phyloP scores from a whole-genome alignment of 345 rosid genomes.

The Balakata baccata region DNA sequence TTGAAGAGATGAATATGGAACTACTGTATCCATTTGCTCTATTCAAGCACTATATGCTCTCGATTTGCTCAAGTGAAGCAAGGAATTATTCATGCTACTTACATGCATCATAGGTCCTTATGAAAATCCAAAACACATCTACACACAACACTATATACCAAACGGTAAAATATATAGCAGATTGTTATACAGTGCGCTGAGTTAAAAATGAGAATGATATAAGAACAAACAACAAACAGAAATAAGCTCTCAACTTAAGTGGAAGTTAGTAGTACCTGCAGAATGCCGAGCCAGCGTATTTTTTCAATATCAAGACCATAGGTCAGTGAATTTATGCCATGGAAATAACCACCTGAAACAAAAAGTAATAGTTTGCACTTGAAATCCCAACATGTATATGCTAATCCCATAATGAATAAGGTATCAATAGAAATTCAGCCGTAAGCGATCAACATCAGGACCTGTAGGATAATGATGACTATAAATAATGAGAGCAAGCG shows the following conservation, averaged over 20 bases:
- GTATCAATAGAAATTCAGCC: neutral
- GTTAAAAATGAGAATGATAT: neutral
- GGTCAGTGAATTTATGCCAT: conserved; percentile 40
- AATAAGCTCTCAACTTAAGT: neutral
- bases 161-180: neutral
- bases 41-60: neutral
- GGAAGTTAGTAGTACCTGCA: conserved; percentile 34
- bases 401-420: neutral
- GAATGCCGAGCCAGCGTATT: conserved; percentile 49
- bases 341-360: conserved; percentile 46
- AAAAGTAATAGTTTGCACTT: neutral
- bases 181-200: neutral
- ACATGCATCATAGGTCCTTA: neutral
- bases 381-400: neutral
- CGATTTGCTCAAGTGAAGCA: neutral
- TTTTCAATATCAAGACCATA: conserved; percentile 45
- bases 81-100: neutral
- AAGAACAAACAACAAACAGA: neutral
- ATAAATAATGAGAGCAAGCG: too few relatives aligned
- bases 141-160: neutral
- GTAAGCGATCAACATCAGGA: neutral
- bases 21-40: neutral
- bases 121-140: neutral
- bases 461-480: too few relatives aligned
- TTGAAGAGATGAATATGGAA: neutral